These are phyloP conservation scores for Solanum chilense DNA, from an alignment of 257 asterid species.

Conservation along the genomic window DNA sequence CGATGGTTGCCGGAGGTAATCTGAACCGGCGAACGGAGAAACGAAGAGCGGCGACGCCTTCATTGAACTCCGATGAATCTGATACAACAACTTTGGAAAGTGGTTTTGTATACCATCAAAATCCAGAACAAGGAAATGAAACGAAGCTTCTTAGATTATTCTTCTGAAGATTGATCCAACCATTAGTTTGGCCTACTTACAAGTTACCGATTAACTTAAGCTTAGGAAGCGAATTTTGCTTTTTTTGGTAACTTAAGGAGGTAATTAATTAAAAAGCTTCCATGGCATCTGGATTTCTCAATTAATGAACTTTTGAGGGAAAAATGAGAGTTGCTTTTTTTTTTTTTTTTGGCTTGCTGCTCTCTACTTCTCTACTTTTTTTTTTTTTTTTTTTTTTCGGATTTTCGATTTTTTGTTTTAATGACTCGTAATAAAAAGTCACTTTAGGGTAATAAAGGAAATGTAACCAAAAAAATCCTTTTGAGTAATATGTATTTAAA, in stretches of 20 bases:
- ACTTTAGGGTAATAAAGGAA: background rate
- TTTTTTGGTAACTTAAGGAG: background rate
- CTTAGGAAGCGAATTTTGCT: background rate
- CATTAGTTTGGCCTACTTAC: background rate
- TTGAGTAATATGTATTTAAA: background rate
- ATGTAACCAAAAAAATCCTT: background rate
- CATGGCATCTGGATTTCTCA: slow-evolving; percentile 17
- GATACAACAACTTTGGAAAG: slow-evolving; percentile 71
- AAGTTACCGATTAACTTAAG: background rate
- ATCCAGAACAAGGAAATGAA: slow-evolving; percentile 3
- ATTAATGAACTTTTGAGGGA: background rate
- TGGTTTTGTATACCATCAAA: slow-evolving; percentile 17
- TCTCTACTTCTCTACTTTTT: too few relatives aligned
- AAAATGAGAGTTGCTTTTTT: slow-evolving; percentile 16
- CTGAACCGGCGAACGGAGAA: slow-evolving; percentile 4
- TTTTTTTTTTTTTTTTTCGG: background rate
- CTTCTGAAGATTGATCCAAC: slow-evolving; percentile 2
- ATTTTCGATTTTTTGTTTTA: background rate
- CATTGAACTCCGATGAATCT: slow-evolving; percentile 35
- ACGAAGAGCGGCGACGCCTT: slow-evolving; percentile 29
- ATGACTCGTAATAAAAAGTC: background rate
- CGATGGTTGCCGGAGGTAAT: slow-evolving; percentile 10
- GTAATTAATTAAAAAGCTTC: background rate
- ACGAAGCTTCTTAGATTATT: slow-evolving; percentile 45
- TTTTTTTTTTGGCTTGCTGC: background rate